A percentile compares a stretch with the other conserved stretches of the same genome.
Conservation (phyloP, 1,139 yeast genomes). For the Casaregolazyma suthepensis region DNA sequence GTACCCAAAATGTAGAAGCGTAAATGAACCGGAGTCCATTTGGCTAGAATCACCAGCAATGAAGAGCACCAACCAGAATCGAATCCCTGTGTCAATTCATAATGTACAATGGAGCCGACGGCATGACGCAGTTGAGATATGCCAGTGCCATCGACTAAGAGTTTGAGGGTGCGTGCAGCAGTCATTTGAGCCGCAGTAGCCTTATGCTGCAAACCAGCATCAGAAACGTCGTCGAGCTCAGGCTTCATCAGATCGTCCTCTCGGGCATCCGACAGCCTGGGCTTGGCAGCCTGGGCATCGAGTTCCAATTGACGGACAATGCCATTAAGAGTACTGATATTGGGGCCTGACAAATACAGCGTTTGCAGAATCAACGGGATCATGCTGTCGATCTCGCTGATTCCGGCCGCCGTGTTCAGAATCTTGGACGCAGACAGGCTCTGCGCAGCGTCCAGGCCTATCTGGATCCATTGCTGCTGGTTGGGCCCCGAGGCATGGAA, state of each 20-base stretch:
- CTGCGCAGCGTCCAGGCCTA: slow-evolving; percentile 42
- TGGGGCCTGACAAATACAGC: slow-evolving; percentile 16
- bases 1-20: slow-evolving; percentile 60
- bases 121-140: slow-evolving; percentile 23
- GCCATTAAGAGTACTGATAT: slow-evolving; percentile 6
- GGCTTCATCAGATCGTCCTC: background rate
- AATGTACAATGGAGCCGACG: slow-evolving; percentile 32
- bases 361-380: slow-evolving; percentile 39
- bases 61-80: slow-evolving; percentile 47
- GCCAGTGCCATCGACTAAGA: slow-evolving; percentile 37
- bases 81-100: slow-evolving; percentile 23
- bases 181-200: slow-evolving; percentile 14
- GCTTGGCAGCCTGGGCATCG: background rate
- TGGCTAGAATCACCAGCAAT: slow-evolving; percentile 55
- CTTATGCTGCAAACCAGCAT: background rate
- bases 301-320: slow-evolving; percentile 1
- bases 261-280: slow-evolving; percentile 1
- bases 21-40: slow-evolving; percentile 84
- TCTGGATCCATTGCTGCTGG: slow-evolving; percentile 44
- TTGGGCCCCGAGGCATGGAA: slow-evolving; percentile 31
- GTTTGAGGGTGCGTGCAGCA: slow-evolving; percentile 29
- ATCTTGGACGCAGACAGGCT: slow-evolving; percentile 43
- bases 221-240: background rate
- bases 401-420: slow-evolving; percentile 37
- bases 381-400: slow-evolving; percentile 36